phyloP scores from a whole-genome alignment of 2,329 filamentous ascomycete genomes.

The Hypomyces perniciosus region DNA sequence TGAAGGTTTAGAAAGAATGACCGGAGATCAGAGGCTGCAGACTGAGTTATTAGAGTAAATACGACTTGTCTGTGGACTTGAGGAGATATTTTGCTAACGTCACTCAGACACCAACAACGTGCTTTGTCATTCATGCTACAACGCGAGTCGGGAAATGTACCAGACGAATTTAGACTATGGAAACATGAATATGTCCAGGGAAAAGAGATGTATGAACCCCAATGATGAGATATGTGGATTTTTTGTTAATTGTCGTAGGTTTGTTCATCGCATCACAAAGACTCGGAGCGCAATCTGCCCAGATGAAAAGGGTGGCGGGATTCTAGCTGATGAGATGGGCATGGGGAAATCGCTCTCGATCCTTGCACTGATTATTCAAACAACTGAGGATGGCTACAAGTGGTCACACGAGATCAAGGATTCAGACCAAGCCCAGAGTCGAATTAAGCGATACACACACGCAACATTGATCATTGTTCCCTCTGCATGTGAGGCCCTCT shows the following conservation, averaged over 20 bases:
- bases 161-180: slow-evolving; percentile 28
- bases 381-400: slow-evolving; percentile 28
- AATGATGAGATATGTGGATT: background rate
- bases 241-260: slow-evolving; percentile 18
- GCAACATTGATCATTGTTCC: slow-evolving; percentile 41
- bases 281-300: slow-evolving; percentile 22
- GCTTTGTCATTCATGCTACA: slow-evolving; percentile 34
- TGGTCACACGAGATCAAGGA: slow-evolving; percentile 28
- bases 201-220: slow-evolving; percentile 19
- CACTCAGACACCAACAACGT: slow-evolving; percentile 31
- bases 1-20: slow-evolving; percentile 15
- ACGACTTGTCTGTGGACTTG: background rate
- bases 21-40: slow-evolving; percentile 18
- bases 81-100: background rate
- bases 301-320: slow-evolving; percentile 35
- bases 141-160: slow-evolving; percentile 31
- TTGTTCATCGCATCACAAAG: slow-evolving; percentile 35
- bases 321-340: slow-evolving; percentile 58
- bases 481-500: slow-evolving; percentile 31
- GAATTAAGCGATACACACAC: slow-evolving; percentile 21
- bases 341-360: slow-evolving; percentile 53
- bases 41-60: slow-evolving; percentile 22
- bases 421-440: slow-evolving; percentile 11
- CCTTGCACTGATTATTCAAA: slow-evolving; percentile 42
- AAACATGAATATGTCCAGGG: slow-evolving; percentile 20